These are phyloP conservation scores for Petrea volubilis DNA, from an alignment of 257 asterid species.

Conservation along the genomic window DNA sequence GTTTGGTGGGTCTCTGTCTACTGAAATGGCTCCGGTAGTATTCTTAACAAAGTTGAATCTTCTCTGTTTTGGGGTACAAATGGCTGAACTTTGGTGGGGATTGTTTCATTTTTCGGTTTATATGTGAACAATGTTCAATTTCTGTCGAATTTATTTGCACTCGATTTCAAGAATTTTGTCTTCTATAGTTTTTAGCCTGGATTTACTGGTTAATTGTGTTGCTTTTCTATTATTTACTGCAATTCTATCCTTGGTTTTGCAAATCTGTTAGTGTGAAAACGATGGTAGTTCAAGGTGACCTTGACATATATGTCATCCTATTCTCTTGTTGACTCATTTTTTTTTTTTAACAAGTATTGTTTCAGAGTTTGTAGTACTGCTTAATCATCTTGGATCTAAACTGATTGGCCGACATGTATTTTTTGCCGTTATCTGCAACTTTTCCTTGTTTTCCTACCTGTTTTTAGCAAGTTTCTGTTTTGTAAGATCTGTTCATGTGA, in stretches of 20 bases:
- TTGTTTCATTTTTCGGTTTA: not conserved
- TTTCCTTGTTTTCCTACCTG: not conserved
- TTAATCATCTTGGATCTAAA: not conserved
- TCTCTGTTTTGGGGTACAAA: not conserved
- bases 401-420: not conserved
- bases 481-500: not conserved
- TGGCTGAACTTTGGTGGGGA: not conserved
- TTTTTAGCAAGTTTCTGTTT: not conserved
- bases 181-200: not conserved
- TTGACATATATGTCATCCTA: no score
- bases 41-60: not conserved
- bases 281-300: no score
- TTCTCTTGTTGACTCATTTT: no score
- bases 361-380: no score
- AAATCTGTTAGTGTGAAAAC: no score
- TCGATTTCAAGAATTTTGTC: not conserved
- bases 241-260: not conserved
- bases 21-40: slow-evolving; percentile 15
- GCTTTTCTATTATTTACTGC: not conserved
- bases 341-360: no score
- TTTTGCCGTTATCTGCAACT: not conserved
- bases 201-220: not conserved
- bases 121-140: slow-evolving; percentile 9
- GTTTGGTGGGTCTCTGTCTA: slow-evolving; percentile 30
- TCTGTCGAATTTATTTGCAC: slow-evolving; percentile 6